Conservation (phyloP, 176 grass and related monocot species). For the Ampelocalamus luodianensis region DNA sequence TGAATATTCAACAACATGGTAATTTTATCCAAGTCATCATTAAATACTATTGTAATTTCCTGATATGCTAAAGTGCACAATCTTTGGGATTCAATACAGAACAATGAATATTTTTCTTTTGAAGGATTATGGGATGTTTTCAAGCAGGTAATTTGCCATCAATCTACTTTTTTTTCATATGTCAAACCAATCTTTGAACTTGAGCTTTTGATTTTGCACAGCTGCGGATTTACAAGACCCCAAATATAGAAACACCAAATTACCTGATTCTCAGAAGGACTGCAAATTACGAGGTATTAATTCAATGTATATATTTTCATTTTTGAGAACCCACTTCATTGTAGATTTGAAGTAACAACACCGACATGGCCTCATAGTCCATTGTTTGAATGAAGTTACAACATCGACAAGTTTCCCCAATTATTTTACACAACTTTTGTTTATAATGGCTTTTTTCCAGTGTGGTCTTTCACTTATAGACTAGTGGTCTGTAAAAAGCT, state of each 20-base stretch:
- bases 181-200: slow-evolving; percentile 28
- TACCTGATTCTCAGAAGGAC: slow-evolving; percentile 83
- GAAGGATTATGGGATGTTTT: slow-evolving; percentile 79
- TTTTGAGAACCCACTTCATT: not conserved
- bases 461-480: not conserved
- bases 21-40: slow-evolving; percentile 15
- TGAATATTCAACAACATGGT: slow-evolving; percentile 4
- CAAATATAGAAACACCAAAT: slow-evolving; percentile 86
- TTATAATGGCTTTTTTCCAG: not conserved
- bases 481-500: slow-evolving; percentile 8
- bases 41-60: slow-evolving; percentile 17
- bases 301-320: slow-evolving; percentile 7
- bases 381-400: not conserved
- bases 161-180: slow-evolving; percentile 14
- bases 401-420: not conserved
- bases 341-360: not conserved
- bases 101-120: slow-evolving; percentile 78
- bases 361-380: slow-evolving; percentile 7
- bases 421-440: not conserved
- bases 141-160: slow-evolving; percentile 67
- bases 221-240: slow-evolving; percentile 89
- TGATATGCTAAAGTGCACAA: slow-evolving; percentile 53
- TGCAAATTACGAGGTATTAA: slow-evolving; percentile 78
- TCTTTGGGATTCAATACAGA: slow-evolving; percentile 93
- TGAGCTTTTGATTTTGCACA: slow-evolving; percentile 53